Base-by-base conservation (phyloP, 2,329 filamentous ascomycete genomes). In the Stylonectria norvegica region DNA sequence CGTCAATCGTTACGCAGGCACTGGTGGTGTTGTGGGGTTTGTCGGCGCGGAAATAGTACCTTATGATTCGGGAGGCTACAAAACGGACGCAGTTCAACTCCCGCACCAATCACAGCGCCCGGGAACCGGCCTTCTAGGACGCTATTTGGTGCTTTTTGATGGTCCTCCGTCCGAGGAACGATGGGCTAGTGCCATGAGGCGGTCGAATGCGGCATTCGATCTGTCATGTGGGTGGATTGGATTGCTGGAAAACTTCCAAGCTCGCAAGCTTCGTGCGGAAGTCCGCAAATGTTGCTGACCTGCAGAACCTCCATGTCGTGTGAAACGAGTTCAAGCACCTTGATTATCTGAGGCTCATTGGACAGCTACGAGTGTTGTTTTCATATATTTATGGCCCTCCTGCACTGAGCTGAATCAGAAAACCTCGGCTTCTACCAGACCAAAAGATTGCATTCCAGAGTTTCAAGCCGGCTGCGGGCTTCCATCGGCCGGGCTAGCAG, bases 31-130 rank as follows among this genome's bases (percentile, higher is more conserved):
- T 56, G 56, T 58, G 56, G 56, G 56, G 56, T 56, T 38, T 46
- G 38, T 50, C 36, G 41, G 34, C 38, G 46, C 36, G 35, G 38
- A 46, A n/a, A n/a, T n/a, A n/a, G n/a, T n/a, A n/a, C n/a, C n/a
- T n/a, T 47, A 40, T 45, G 39, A 40, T 46, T 45, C 39, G 52
- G n/a, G 49, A 50, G 47, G 47, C 42, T 55, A 44, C 45, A 52
- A 40, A 45, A 46, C 37, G 44, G 48, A 53, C 45, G 52, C 52
- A 50, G 47, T 29, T 43, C 44, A 49, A 52, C 50, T 59, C 57
- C 57, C 57, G 57, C 57, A 22, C 57, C 57, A 59, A 59, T 59
- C 57, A 59, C 42, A 38, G 34, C 20, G 34, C 43, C 38, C 31
- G 35, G 45, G 37, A 33, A 19, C 38, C 25, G 49, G 38, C 16